These are phyloP conservation scores for Phyllosticta ampelicida DNA, from an alignment of 2,329 filamentous ascomycete genomes.

Conservation along the genomic window DNA sequence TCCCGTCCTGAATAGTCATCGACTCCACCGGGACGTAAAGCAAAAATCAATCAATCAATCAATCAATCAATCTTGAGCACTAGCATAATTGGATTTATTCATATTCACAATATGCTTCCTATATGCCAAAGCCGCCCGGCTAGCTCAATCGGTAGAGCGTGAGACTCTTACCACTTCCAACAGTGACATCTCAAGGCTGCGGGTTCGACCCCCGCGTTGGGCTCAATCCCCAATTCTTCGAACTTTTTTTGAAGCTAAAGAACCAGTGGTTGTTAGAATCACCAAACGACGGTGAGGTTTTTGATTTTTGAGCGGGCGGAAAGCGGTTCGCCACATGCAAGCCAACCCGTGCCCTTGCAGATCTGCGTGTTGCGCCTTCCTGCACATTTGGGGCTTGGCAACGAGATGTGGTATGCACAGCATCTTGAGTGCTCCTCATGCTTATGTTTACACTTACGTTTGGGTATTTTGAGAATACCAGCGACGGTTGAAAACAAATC, in stretches of 20 bases:
- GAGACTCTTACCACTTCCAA: conserved; percentile 10
- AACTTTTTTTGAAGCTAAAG: not conserved
- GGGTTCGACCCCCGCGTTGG: conserved; percentile 11
- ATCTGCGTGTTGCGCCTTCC: too few species aligned
- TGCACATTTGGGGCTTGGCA: too few species aligned
- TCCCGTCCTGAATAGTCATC: too few species aligned
- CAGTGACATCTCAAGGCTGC: conserved; percentile 9
- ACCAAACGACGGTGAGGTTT: not conserved
- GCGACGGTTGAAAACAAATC: too few species aligned
- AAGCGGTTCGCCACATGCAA: not conserved
- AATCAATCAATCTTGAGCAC: too few species aligned
- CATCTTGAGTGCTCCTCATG: too few species aligned
- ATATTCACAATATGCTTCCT: not conserved
- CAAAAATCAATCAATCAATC: too few species aligned
- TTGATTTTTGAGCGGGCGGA: not conserved
- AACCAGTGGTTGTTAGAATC: not conserved
- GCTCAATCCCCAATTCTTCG: conserved; percentile 9
- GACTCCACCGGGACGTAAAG: too few species aligned
- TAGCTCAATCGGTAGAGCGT: conserved; percentile 15
- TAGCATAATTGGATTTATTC: not conserved
- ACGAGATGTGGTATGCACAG: too few species aligned
- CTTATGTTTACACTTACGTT: too few species aligned
- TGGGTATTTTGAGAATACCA: too few species aligned
- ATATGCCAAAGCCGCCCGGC: conserved; percentile 1
- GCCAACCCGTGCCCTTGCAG: too few species aligned